A percentile compares a stretch with the other conserved stretches of the same genome.
Evolutionary conservation across 306 rosid species (phyloP).

Genomic region (Bauhinia variegata): DNA sequence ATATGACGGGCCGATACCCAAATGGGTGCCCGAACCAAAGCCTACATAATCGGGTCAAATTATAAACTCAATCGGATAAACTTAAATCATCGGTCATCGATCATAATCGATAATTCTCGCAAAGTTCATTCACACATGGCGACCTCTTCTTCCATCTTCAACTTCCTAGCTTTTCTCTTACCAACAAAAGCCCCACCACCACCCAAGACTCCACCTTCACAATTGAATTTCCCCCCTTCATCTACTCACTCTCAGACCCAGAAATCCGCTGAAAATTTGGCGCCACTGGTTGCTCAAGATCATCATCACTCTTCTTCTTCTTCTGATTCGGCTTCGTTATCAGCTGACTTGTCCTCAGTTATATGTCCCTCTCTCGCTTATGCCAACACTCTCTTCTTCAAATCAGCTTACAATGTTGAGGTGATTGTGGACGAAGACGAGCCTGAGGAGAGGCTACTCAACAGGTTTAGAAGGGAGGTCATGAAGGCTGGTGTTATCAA

Average conservation of each 20-base stretch:
- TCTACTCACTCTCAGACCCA: slow-evolving; percentile 35
- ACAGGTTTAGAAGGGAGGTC: slow-evolving; percentile 77
- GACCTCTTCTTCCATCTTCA: slow-evolving; percentile 61
- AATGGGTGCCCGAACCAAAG: too few species aligned
- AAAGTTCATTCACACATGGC: slow-evolving; percentile 55
- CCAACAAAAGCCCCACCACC: slow-evolving; percentile 58
- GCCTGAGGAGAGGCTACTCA: slow-evolving; percentile 75
- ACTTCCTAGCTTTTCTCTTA: slow-evolving; percentile 64
- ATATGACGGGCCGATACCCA: too few species aligned
- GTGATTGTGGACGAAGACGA: slow-evolving; percentile 73
- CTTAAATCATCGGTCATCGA: too few species aligned
- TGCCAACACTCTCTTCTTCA: slow-evolving; percentile 55
- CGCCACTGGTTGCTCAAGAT: slow-evolving; percentile 31
- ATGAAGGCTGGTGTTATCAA: slow-evolving; percentile 81
- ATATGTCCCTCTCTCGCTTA: slow-evolving; percentile 58
- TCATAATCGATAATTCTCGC: background rate
- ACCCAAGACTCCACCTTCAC: slow-evolving; percentile 42
- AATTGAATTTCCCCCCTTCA: slow-evolving; percentile 34
- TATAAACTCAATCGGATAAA: too few species aligned
- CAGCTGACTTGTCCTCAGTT: slow-evolving; percentile 50
- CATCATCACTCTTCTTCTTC: slow-evolving; percentile 14
- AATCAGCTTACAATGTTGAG: slow-evolving; percentile 67
- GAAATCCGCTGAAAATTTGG: slow-evolving; percentile 30
- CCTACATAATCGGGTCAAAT: too few species aligned
- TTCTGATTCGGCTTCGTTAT: slow-evolving; percentile 30